A percentile compares a stretch with the other conserved stretches of the same genome.
Evolutionary conservation across 1,284 basidiomycete species (phyloP).

Genomic region (Pseudozyma flocculosa): DNA sequence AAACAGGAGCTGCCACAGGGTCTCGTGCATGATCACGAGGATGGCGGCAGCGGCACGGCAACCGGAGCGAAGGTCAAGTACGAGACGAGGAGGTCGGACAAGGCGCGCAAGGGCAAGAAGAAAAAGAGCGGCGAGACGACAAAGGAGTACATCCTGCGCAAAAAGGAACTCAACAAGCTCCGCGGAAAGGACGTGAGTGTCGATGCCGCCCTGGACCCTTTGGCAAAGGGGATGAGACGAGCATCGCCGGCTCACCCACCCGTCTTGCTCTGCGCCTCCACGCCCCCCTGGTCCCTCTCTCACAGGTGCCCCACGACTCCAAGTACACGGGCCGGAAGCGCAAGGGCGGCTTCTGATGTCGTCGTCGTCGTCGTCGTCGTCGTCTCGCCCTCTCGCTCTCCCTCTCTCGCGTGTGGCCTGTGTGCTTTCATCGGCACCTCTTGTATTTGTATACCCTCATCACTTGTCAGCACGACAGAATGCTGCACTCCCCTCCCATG

Average conservation of each 20-base stretch:
- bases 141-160: constrained; percentile 64
- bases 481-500: too few relatives aligned
- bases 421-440: not conserved
- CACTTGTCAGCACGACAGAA: too few relatives aligned
- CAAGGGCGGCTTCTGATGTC: constrained; percentile 23
- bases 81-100: constrained; percentile 26
- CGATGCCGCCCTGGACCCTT: too few relatives aligned
- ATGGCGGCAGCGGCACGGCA: constrained; percentile 35
- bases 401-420: not conserved
- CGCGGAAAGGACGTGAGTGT: constrained; percentile 63
- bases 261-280: too few relatives aligned
- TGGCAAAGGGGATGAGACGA: too few relatives aligned
- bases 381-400: not conserved
- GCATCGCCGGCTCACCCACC: too few relatives aligned
- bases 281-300: too few relatives aligned
- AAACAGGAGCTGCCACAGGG: constrained; percentile 46
- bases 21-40: constrained; percentile 40
- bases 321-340: constrained; percentile 45
- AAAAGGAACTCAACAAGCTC: constrained; percentile 65
- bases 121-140: constrained; percentile 62
- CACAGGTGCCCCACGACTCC: constrained; percentile 52
- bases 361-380: not conserved
- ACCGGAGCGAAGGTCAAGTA: constrained; percentile 20
- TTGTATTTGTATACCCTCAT: constrained; percentile 4
- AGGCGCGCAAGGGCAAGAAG: constrained; percentile 17